phyloP scores from a whole-genome alignment of 78 protist species.

The Diacronema lutheri region DNA sequence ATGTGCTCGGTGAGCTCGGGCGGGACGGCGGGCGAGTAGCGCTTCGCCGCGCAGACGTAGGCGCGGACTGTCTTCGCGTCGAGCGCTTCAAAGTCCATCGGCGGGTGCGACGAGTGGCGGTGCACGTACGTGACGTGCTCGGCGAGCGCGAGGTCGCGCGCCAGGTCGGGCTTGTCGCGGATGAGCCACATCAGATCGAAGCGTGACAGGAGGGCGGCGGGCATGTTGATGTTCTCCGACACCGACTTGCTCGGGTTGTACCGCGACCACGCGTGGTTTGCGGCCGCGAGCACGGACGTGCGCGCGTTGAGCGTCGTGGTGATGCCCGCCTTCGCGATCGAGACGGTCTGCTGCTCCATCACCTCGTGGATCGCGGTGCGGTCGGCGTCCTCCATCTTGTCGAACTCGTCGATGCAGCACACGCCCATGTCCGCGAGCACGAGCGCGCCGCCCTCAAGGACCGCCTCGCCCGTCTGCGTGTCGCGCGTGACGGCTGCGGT shows the following conservation, averaged over 20 bases:
- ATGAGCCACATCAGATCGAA: slow-evolving; percentile 92
- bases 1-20: slow-evolving; percentile 55
- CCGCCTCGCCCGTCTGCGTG: slow-evolving; percentile 75
- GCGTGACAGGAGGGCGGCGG: slow-evolving; percentile 95
- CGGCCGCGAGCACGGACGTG: slow-evolving; percentile 97
- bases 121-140: slow-evolving; percentile 92
- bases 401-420: slow-evolving; percentile 98
- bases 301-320: slow-evolving; percentile 99
- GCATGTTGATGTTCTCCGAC: slow-evolving; percentile 58
- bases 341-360: slow-evolving; percentile 99
- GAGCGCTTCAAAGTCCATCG: slow-evolving; percentile 39
- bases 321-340: slow-evolving; percentile 98
- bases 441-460: slow-evolving; percentile 96
- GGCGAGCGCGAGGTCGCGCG: slow-evolving; percentile 78
- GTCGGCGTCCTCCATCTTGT: slow-evolving; percentile 64
- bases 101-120: slow-evolving; percentile 51
- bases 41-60: slow-evolving; percentile 57
- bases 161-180: slow-evolving; percentile 83
- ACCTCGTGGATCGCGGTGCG: slow-evolving; percentile 98
- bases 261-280: slow-evolving; percentile 95
- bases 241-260: slow-evolving; percentile 60
- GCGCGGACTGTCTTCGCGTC: slow-evolving; percentile 63
- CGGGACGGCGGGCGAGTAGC: slow-evolving; percentile 69
- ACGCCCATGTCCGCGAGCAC: slow-evolving; percentile 98
- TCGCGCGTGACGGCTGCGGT: slow-evolving; percentile 96